A percentile compares a stretch with the other conserved stretches of the same genome.
These are phyloP conservation scores for Clarireedia monteithiana DNA, from an alignment of 2,329 filamentous ascomycete genomes.

Conservation along the genomic window DNA sequence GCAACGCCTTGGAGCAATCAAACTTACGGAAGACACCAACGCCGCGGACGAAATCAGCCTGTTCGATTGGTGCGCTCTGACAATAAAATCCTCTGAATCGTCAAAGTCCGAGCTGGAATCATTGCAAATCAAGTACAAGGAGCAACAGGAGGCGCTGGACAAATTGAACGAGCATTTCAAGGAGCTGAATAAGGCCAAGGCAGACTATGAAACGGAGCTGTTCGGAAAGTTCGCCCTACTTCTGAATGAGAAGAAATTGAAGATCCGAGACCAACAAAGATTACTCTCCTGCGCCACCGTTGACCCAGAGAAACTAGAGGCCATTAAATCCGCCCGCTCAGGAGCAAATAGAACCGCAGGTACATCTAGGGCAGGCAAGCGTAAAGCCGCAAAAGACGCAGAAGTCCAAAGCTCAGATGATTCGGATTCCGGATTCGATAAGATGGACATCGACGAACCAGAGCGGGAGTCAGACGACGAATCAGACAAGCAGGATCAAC, in stretches of 20 bases:
- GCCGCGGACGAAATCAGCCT: slow-evolving; percentile 51
- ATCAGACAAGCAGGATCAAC: slow-evolving; percentile 11
- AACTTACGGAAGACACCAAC: slow-evolving; percentile 42
- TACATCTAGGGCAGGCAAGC: slow-evolving; percentile 39
- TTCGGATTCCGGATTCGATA: slow-evolving; percentile 40
- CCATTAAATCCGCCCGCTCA: slow-evolving; percentile 10
- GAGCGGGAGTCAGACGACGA: slow-evolving; percentile 11
- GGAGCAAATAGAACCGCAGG: slow-evolving; percentile 12
- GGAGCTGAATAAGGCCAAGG: slow-evolving; percentile 58
- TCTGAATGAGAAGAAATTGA: slow-evolving; percentile 73
- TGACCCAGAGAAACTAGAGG: slow-evolving; percentile 18
- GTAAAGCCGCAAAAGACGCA: slow-evolving; percentile 35
- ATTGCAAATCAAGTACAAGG: slow-evolving; percentile 34
- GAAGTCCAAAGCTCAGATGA: slow-evolving; percentile 31
- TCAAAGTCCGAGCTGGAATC: slow-evolving; percentile 12
- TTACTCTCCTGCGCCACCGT: slow-evolving; percentile 36
- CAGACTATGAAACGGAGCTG: slow-evolving; percentile 57
- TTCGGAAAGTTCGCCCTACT: slow-evolving; percentile 63
- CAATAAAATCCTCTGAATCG: slow-evolving; percentile 34
- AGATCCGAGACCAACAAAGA: slow-evolving; percentile 66
- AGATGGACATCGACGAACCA: slow-evolving; percentile 42
- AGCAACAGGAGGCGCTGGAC: slow-evolving; percentile 47
- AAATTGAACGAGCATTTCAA: slow-evolving; percentile 56
- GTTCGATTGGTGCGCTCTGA: slow-evolving; percentile 62
- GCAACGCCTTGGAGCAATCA: slow-evolving; percentile 63